Evolutionary conservation across 208 protist species (phyloP), one percentile per base, ranked within the genome.

Genomic region (Trypanosoma melophagium): DNA sequence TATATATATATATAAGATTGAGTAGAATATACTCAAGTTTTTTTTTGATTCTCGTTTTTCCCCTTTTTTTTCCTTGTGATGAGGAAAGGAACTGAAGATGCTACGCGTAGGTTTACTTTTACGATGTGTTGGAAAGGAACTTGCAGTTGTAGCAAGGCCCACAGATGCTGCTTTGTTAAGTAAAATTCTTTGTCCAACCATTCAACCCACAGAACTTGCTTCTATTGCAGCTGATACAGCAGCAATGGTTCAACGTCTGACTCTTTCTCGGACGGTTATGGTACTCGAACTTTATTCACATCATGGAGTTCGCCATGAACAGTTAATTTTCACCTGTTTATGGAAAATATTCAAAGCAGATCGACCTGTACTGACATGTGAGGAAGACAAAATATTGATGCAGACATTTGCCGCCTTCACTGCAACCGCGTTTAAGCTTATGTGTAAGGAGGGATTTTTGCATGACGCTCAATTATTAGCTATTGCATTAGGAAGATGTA

Each of bases 271-370:
- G 1, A 69, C 55, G n/a, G 44, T 58, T 8, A 47, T 3, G 1
- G 40, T 78, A 24, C 25, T 78, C 0, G 56, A 66, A 21, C 38
- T 71, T 9, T 72, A 69, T 55, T 60, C 73, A 51, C 28, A 44
- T n/a, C 76, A 85, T 0, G 50, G 66, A 4, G 71, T 94, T 19
- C 89, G 89, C 16, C 79, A 92, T 63, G 89, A 94, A 58, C 61
- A 57, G 59, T 66, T 89, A 0, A 77, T 92, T 59, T 51, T 81
- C 28, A 66, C 64, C 49, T 86, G 86, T 42, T 66, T 89, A 45
- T 92, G 86, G 84, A 71, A 78, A 50, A 72, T 90, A 21, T 81
- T 92, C 64, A 92, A 95, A 66, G 56, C 78, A 7, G 79, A 80
- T 31, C 24, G 24, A 19, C 56, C 55, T 12, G 45, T 59, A 2